Evolutionary conservation across 129 eudicot species (phyloP).

Genomic region (Logfia minima): DNA sequence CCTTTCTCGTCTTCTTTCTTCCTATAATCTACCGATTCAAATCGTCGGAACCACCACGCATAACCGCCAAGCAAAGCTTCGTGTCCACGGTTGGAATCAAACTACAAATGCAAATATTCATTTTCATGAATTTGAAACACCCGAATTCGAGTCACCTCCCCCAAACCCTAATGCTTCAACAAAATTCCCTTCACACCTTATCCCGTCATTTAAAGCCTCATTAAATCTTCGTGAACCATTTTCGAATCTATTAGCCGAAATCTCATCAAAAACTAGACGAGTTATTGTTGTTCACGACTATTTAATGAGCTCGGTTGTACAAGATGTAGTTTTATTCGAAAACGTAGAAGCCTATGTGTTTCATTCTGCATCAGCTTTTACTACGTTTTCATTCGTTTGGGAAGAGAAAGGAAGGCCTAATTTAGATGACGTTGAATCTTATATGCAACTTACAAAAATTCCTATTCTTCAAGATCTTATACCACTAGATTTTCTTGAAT

Average conservation of each 20-base stretch:
- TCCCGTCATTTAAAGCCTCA: slow-evolving; percentile 39
- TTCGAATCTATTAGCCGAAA: slow-evolving; percentile 15
- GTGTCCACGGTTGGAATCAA: slow-evolving; percentile 37
- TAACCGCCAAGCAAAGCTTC: slow-evolving; percentile 50
- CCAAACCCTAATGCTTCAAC: slow-evolving; percentile 40
- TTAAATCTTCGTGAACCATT: slow-evolving; percentile 43
- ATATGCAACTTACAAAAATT: slow-evolving; percentile 12
- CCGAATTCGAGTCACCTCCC: slow-evolving; percentile 35
- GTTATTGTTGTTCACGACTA: slow-evolving; percentile 53
- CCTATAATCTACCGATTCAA: slow-evolving; percentile 54
- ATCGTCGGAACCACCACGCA: slow-evolving; percentile 55
- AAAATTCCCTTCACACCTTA: slow-evolving; percentile 48
- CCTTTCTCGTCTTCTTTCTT: slow-evolving; percentile 57
- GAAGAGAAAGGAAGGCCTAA: slow-evolving; percentile 42
- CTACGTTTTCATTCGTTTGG: slow-evolving; percentile 28
- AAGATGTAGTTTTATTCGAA: slow-evolving; percentile 41
- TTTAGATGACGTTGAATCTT: slow-evolving; percentile 24
- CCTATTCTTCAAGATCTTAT: slow-evolving; percentile 33
- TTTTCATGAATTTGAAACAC: slow-evolving; percentile 46
- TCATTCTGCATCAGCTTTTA: slow-evolving; percentile 46
- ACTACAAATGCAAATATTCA: slow-evolving; percentile 23
- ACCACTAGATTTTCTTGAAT: slow-evolving; percentile 31
- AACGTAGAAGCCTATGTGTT: slow-evolving; percentile 52
- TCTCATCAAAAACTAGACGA: slow-evolving; percentile 24
- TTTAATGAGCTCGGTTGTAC: slow-evolving; percentile 49